Evolutionary conservation across 805 yeast species (phyloP).

Genomic region (Yarrowia divulgata): DNA sequence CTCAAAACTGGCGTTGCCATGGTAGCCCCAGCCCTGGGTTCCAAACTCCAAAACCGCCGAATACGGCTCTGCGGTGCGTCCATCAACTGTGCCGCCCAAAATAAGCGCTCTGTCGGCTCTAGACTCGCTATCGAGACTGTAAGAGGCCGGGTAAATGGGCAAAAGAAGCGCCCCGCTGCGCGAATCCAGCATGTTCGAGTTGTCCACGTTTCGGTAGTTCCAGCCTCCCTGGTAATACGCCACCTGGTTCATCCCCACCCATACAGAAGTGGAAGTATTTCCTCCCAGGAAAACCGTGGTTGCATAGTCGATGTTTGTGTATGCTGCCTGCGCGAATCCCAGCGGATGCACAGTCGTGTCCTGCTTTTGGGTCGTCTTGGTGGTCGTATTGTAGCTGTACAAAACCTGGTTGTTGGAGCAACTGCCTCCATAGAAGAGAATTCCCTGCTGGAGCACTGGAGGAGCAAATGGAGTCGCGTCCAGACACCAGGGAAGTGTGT

Average conservation of each 20-base stretch:
- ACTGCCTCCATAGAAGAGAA: constrained; percentile 32
- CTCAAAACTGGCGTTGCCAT: constrained; percentile 8
- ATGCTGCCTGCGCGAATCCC: constrained; percentile 16
- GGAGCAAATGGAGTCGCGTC: constrained; percentile 31
- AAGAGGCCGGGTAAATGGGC: constrained; percentile 24
- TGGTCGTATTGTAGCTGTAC: constrained; percentile 17
- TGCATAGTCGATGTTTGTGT: constrained; percentile 21
- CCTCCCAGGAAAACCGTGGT: constrained; percentile 24
- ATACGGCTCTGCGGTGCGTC: constrained; percentile 10
- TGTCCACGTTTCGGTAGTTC: constrained; percentile 29
- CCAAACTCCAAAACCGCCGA: constrained; percentile 9
- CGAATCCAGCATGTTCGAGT: constrained; percentile 20
- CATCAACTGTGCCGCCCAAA: constrained; percentile 31
- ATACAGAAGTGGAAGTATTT: constrained; percentile 4
- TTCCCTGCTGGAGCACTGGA: background rate
- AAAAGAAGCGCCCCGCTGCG: constrained; percentile 16
- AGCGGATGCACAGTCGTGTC: constrained; percentile 13
- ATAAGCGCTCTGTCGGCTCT: constrained; percentile 11
- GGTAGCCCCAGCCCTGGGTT: constrained; percentile 21
- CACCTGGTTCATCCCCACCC: constrained; percentile 38
- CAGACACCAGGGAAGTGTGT: background rate
- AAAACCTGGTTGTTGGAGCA: constrained; percentile 5
- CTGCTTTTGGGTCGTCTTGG: background rate
- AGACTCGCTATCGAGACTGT: background rate
- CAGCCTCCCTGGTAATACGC: constrained; percentile 32